Evolutionary conservation across 345 rosid genomes (phyloP), one percentile per base, ranked within the genome.

Genomic region (Lepidium africanum): DNA sequence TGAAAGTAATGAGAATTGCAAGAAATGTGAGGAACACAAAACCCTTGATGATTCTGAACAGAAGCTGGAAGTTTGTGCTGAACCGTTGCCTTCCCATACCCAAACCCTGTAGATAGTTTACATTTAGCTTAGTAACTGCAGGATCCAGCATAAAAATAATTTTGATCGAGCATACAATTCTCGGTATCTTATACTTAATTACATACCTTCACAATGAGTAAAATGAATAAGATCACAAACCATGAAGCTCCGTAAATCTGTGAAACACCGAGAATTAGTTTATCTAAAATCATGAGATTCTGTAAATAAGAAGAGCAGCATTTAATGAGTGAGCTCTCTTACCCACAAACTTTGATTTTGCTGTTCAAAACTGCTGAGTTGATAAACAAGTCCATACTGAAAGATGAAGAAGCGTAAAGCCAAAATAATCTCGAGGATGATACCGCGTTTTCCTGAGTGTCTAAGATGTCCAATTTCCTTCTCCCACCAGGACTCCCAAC

Each of bases 401-500:
- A 78, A 86, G 73, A 84, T 71, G 59, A 86, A 84, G 72, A 86
- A 86, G 10, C 91, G 84, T 43, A 82, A 58, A 3, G 86, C 77
- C 65, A 86, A 65, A 35, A 86, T 6, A 53, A 84, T 79, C 80
- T 86, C 88, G 2, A 76, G 76, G 49, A 79, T 49, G 69, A 78
- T 62, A 19, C 91, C 88, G 2, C 82, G 81, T 39, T 65, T 74
- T 12, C 86, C 87, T 3, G 91, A 80, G 72, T 73, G 73, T 19
- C 72, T 78, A 43, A 86, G 91, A 70, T 86, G 86, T 40, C 60
- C 80, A 42, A 84, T 81, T 72, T 86, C 88, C 48, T 82, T 72
- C 56, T 84, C 91, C 91, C 91, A 86, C 91, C 91, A 86, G 9
- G 91, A 86, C 51, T 86, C 91, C 89, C 89, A 86, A 52, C 89